These are phyloP conservation scores for Pichia californica DNA, from an alignment of 805 yeast species.

Conservation along the genomic window DNA sequence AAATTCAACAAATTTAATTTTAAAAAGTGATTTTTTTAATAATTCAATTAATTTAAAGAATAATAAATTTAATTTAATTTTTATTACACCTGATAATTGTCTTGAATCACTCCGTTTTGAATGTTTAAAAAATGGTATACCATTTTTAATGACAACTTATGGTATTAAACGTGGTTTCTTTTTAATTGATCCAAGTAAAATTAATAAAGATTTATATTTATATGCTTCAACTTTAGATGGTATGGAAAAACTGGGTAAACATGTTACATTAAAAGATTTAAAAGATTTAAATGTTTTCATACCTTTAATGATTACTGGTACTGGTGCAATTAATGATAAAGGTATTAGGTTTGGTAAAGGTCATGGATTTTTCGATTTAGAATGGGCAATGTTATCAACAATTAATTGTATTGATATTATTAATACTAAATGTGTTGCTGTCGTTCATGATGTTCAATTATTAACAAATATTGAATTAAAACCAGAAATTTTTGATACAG, in stretches of 20 bases:
- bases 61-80: constrained; percentile 13
- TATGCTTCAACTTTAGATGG: constrained; percentile 28
- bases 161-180: constrained; percentile 27
- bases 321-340: constrained; percentile 27
- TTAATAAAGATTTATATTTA: constrained; percentile 15
- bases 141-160: constrained; percentile 26
- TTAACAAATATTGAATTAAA: constrained; percentile 19
- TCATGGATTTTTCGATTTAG: constrained; percentile 28
- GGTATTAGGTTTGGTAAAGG: constrained; percentile 30
- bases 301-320: constrained; percentile 27
- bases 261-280: constrained; percentile 16
- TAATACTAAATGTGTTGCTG: constrained; percentile 23
- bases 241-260: constrained; percentile 23
- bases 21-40: constrained; percentile 3
- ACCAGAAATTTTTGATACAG: constrained; percentile 28
- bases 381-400: constrained; percentile 28
- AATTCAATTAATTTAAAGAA: not conserved
- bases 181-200: constrained; percentile 21
- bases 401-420: constrained; percentile 18
- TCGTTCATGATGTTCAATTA: constrained; percentile 28
- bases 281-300: constrained; percentile 14
- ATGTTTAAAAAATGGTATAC: constrained; percentile 22
- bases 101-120: constrained; percentile 23
- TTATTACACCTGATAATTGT: constrained; percentile 29
- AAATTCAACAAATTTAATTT: constrained; percentile 17